phyloP scores from a whole-genome alignment of 208 protist genomes.

The Porcisia deanei region DNA sequence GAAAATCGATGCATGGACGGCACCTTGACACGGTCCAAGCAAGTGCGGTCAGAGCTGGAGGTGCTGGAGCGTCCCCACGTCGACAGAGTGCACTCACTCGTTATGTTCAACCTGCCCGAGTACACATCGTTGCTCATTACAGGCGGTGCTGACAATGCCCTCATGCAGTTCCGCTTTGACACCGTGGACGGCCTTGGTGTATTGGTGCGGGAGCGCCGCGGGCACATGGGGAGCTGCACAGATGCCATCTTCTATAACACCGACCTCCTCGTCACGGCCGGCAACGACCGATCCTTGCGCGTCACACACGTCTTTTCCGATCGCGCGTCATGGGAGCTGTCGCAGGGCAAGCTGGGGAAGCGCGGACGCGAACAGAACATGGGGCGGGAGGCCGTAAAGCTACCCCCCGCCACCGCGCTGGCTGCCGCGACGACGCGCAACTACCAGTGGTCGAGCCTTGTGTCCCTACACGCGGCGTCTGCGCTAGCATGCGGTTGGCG shows the following conservation, averaged over 20 bases:
- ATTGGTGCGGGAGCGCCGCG: constrained; percentile 84
- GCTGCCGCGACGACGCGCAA: constrained; percentile 69
- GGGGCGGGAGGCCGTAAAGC: constrained; percentile 65
- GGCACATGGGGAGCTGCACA: constrained; percentile 84
- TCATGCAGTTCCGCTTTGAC: constrained; percentile 92
- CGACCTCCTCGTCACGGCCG: constrained; percentile 82
- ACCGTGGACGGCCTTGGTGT: constrained; percentile 82
- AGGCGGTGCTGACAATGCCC: constrained; percentile 86
- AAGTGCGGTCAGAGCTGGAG: constrained; percentile 70
- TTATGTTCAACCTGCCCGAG: constrained; percentile 51
- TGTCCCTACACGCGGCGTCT: constrained; percentile 78
- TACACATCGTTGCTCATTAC: constrained; percentile 64
- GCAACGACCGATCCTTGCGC: constrained; percentile 75
- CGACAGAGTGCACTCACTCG: constrained; percentile 69
- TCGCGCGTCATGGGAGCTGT: constrained; percentile 89
- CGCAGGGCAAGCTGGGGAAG: constrained; percentile 86
- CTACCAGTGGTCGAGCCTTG: constrained; percentile 86
- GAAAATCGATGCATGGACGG: constrained; percentile 82
- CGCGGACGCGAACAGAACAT: constrained; percentile 58
- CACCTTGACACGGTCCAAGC: constrained; percentile 73
- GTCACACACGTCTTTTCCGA: constrained; percentile 92
- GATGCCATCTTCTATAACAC: constrained; percentile 82
- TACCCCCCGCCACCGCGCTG: constrained; percentile 71
- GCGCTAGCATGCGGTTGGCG: constrained; percentile 79
- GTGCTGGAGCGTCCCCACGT: constrained; percentile 75